Conservation (phyloP, 106 monocot genomes). For the Xerophyta viscosa region DNA sequence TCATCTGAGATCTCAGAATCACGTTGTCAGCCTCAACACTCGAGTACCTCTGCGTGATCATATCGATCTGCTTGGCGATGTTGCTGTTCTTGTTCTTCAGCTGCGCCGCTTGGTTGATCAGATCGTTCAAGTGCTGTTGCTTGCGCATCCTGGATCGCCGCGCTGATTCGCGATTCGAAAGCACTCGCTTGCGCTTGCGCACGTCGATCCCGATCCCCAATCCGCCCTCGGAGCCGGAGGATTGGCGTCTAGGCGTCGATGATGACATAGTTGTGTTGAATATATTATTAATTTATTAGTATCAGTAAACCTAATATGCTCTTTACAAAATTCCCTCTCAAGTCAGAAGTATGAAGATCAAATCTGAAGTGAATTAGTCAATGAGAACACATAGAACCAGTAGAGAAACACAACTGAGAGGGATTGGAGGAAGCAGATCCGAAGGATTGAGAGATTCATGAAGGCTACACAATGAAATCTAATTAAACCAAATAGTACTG, state of each 20-base stretch:
- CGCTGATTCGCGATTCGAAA: conserved; percentile 82
- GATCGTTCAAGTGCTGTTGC: conserved; percentile 64
- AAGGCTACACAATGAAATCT: not conserved
- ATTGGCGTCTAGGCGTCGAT: conserved; percentile 2
- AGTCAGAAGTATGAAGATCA: not conserved
- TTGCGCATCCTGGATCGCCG: conserved; percentile 66
- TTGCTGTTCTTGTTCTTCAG: conserved; percentile 42
- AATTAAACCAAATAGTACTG: not conserved
- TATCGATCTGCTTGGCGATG: conserved; percentile 30
- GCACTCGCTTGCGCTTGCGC: conserved; percentile 69
- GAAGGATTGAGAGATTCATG: conserved; percentile 40
- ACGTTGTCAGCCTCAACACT: conserved; percentile 40
- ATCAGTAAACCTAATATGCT: not conserved
- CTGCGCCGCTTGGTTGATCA: conserved; percentile 29
- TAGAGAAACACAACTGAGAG: conserved; percentile 78
- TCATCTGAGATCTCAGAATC: conserved; percentile 37
- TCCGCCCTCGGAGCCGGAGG: conserved; percentile 38
- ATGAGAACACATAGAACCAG: conserved; percentile 82
- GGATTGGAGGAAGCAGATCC: conserved; percentile 55
- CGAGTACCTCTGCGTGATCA: conserved; percentile 16
- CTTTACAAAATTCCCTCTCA: not conserved
- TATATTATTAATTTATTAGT: too few relatives aligned
- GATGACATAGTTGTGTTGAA: too few relatives aligned
- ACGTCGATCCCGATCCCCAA: conserved; percentile 20
- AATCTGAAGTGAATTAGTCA: conserved; percentile 4